phyloP scores from a whole-genome alignment of 1,284 basidiomycete genomes.

The Tranzscheliella williamsii region DNA sequence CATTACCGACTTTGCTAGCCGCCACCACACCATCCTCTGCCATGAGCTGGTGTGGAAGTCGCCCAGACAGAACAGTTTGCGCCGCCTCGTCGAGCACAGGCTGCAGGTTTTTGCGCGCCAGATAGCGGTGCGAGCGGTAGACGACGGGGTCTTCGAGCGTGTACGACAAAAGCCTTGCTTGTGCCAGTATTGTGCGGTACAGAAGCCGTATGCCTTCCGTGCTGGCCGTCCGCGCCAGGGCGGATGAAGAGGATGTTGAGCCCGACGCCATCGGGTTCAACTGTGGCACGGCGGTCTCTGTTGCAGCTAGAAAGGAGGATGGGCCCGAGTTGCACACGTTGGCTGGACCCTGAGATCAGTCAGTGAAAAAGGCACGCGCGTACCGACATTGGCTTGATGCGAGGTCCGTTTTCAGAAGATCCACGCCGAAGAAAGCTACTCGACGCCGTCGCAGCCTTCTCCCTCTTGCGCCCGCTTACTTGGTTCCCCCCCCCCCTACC shows the following conservation, averaged over 20 bases:
- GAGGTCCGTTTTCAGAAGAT: too few relatives aligned
- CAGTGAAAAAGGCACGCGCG: too few relatives aligned
- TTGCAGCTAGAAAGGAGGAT: too few relatives aligned
- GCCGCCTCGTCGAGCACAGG: constrained; percentile 8
- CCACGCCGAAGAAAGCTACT: too few relatives aligned
- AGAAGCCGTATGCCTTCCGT: constrained; percentile 21
- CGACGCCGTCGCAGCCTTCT: too few relatives aligned
- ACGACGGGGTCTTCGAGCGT: constrained; percentile 18
- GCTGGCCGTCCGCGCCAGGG: background rate
- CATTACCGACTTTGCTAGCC: background rate
- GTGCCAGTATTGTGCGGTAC: constrained; percentile 20
- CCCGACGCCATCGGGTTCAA: constrained; percentile 8
- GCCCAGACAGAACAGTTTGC: too few relatives aligned
- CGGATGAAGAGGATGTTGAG: constrained; percentile 4
- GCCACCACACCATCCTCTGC: too few relatives aligned
- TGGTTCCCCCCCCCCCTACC: too few relatives aligned
- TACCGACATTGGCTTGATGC: too few relatives aligned
- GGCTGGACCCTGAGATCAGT: too few relatives aligned
- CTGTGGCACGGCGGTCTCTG: too few relatives aligned
- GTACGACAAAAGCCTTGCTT: constrained; percentile 22
- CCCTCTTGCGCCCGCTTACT: constrained; percentile 1
- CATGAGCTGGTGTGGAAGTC: background rate
- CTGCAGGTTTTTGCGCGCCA: constrained; percentile 25
- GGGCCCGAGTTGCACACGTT: too few relatives aligned
- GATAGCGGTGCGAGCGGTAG: constrained; percentile 14